These are phyloP conservation scores for Paracoccidioides brasiliensis DNA, from an alignment of 2,329 filamentous ascomycete species.

Conservation along the genomic window DNA sequence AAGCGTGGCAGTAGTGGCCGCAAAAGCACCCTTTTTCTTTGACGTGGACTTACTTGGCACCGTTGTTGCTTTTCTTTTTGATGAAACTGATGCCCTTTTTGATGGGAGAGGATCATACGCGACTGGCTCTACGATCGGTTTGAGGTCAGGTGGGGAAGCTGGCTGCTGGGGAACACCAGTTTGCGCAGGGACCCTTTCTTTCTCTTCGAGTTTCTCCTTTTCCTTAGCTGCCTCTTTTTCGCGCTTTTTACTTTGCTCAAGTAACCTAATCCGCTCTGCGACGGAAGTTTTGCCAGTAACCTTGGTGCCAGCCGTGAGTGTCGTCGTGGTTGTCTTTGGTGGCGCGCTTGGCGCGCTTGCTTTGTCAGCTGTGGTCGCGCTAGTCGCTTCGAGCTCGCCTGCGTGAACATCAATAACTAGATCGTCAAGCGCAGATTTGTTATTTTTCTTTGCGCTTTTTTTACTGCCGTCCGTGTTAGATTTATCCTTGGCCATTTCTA, in stretches of 20 bases:
- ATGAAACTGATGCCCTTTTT: constrained; percentile 19
- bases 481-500: constrained; percentile 17
- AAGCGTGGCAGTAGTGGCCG: constrained; percentile 11
- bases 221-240: constrained; percentile 26
- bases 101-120: constrained; percentile 9
- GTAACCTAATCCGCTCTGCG: constrained; percentile 40
- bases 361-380: constrained; percentile 27
- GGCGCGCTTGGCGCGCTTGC: constrained; percentile 25
- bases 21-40: constrained; percentile 8
- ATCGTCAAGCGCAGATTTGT: constrained; percentile 18
- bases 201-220: constrained; percentile 26
- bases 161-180: constrained; percentile 17
- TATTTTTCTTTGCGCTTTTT: constrained; percentile 14
- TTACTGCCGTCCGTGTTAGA: constrained; percentile 13
- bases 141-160: constrained; percentile 15
- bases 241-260: constrained; percentile 31
- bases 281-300: constrained; percentile 33
- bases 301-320: constrained; percentile 28
- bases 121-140: constrained; percentile 4
- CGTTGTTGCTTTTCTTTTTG: constrained; percentile 19
- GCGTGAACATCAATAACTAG: constrained; percentile 23
- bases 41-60: constrained; percentile 11
- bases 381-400: constrained; percentile 21
- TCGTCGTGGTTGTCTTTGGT: constrained; percentile 30
- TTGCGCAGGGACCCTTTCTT: constrained; percentile 20